Evolutionary conservation across 352 stramenopile species (phyloP), one percentile per base, ranked within the genome.

Genomic region (Globisporangium megalacanthum): DNA sequence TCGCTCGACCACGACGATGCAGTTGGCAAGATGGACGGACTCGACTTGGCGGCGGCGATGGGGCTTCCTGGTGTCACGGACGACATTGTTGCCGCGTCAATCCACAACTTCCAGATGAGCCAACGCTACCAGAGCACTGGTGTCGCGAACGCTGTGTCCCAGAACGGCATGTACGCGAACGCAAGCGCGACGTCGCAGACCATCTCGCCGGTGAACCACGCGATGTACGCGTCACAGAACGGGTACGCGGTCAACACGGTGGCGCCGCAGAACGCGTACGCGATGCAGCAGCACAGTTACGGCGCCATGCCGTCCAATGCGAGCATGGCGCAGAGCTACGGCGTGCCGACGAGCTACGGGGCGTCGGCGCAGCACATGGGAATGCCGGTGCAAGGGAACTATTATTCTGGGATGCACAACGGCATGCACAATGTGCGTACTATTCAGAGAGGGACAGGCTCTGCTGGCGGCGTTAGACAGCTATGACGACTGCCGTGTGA

Each of bases 91-190:
- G 78, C 78, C 4, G 72, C 73, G 5, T 89, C 78, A 6, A 89
- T 91, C 56, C 79, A 89, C 57, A 88, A 83, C 35, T 91, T 88
- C 52, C 73, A 74, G 20, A 81, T 90, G 65, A 88, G 68, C 33
- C 80, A 88, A 53, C 75, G 73, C 19, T 88, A 71, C 20, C 75
- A 72, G 47, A 60, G 42, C 47, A 53, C 25, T 15, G 19, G 45
- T 13, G 39, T 35, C 25, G 46, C 42, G 33, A 45, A 39, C 15
- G 47, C 22, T 44, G 54, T 63, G 4, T 51, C 56, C 39, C 33
- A 31, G 17, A 52, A 51, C 14, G 66, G 41, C 29, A 46, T 49
- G 48, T 56, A 61, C 35, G 15, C 56, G 31, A 55, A 53, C n/a
- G 37, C 49, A 6, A 62, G 47, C 1, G 41, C 39, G 0, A 35